Evolutionary conservation across 2,329 filamentous ascomycete species (phyloP).

Genomic region (Talaromyces albobiverticillius): DNA sequence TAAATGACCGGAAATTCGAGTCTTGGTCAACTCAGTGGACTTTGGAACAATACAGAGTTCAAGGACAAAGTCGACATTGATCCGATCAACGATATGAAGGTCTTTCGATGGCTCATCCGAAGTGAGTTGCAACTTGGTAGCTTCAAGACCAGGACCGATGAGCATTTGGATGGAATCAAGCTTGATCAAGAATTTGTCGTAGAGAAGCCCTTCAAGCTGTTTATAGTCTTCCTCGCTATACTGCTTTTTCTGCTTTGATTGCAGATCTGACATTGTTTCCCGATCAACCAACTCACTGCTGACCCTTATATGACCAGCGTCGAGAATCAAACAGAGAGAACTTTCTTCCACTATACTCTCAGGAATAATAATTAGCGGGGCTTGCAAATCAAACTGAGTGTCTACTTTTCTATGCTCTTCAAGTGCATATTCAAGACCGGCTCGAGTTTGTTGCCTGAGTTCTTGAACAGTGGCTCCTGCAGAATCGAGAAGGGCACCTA

Average conservation of each 20-base stretch:
- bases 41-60: constrained; percentile 97
- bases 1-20: constrained; percentile 85
- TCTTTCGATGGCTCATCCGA: constrained; percentile 65
- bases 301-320: constrained; percentile 93
- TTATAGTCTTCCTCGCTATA: constrained; percentile 89
- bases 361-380: constrained; percentile 92
- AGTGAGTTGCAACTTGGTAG: constrained; percentile 77
- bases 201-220: constrained; percentile 88
- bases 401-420: constrained; percentile 99
- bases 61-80: constrained; percentile 96
- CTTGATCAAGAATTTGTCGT: constrained; percentile 93
- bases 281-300: constrained; percentile 92
- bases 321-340: constrained; percentile 86
- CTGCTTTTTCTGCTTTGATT: constrained; percentile 81
- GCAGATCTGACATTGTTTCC: constrained; percentile 82
- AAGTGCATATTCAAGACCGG: constrained; percentile 91
- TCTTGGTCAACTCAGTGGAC: constrained; percentile 85
- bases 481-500: constrained; percentile 90
- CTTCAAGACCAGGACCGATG: constrained; percentile 88
- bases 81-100: constrained; percentile 89
- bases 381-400: constrained; percentile 90
- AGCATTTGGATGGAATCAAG: constrained; percentile 92
- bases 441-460: constrained; percentile 89
- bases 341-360: constrained; percentile 81
- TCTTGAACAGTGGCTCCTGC: constrained; percentile 95